Base-by-base conservation (phyloP, 305 asterid genomes). In the Ilex paraguariensis region DNA sequence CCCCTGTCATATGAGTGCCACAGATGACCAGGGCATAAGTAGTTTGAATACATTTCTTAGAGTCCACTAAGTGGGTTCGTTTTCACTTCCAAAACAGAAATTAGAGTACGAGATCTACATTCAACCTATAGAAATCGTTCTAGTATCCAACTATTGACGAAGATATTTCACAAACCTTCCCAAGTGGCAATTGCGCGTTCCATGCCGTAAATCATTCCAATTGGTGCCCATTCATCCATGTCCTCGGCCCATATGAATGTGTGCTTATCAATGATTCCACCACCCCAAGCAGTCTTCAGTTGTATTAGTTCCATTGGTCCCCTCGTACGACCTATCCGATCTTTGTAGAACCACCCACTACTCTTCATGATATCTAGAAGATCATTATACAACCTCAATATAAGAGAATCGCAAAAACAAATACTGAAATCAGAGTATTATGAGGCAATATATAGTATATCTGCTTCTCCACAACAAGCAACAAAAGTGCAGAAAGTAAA, bases 261-360 rank as follows among this genome's bases (percentile, higher is more conserved):
- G 70, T 85, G 77, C 59, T 80, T 92, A 79, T 92, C 98, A 63
- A 92, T 92, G 56, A 87, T 92, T 70, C 98, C 98, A 17, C 76
- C 90, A 49, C 95, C 96, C 98, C 98, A 92, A 73, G 98, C 97
- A 66, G 96, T 92, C 84, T 87, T 92, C 56, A 92, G 88, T 75
- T 92, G 97, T 76, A 89, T 87, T 61, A 89, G 75, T 70, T 92
- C 96, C 90, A 83, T 82, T 42, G 98, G 98, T 54, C 98, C 98
- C 80, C 98, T 82, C 15, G 96, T 69, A 31, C 98, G 98, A 65
- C 98, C 98, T 77, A 92, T 66, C 45, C 98, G 87, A 74, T 92
- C 98, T 80, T 89, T 92, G 63, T 92, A 92, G 77, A 36, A 92
- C 77, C 80, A 92, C 59, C 91, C 91, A 53, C 95, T 88, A 68